Evolutionary conservation across 345 rosid genomes (phyloP), one percentile per base, ranked within the genome.

Genomic region (Salix brachista): DNA sequence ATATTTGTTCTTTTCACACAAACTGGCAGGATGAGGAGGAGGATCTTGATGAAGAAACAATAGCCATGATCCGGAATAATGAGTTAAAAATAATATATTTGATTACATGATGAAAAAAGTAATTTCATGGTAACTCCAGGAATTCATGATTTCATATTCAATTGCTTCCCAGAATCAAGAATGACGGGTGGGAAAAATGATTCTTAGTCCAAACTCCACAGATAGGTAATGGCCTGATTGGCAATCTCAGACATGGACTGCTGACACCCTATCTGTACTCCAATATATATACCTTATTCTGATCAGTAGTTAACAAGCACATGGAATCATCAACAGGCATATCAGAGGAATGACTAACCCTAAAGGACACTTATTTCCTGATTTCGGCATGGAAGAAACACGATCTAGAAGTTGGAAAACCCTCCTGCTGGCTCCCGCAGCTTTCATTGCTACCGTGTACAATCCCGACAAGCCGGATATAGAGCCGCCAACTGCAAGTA

Each of bases 391-490:
- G 87, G 83, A 84, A 71, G 97, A 93, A 78, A 86, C 88, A 41
- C 96, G 97, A 84, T 93, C 97, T 70, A 95, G 82, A 77, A 93
- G 93, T 86, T 93, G 99, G 68, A 95, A 95, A 46, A 93, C 94
- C 61, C 99, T 85, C 87, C 96, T 86, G 73, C 99, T 95, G 61
- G 99, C 93, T 0, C 99, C 99, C 21, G 98, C 98, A 77, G 99
- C 99, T 90, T 95, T 95, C 98, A 93, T 95, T 54, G 99, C 90
- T 37, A 90, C 84, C 30, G 97, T 90, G 78, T 95, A 95, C 78
- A 91, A 82, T 75, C 97, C 91, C 4, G 99, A 91, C 65, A 91
- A 83, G 62, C 93, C 89, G 70, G 99, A 93, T 41, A 93, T 88
- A 10, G 99, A 91, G 42, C 92, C 86, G 60, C 98, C 99, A 88